Conservation (phyloP, 192 early-diverging fungal species). For the Coemansia sp. region DNA sequence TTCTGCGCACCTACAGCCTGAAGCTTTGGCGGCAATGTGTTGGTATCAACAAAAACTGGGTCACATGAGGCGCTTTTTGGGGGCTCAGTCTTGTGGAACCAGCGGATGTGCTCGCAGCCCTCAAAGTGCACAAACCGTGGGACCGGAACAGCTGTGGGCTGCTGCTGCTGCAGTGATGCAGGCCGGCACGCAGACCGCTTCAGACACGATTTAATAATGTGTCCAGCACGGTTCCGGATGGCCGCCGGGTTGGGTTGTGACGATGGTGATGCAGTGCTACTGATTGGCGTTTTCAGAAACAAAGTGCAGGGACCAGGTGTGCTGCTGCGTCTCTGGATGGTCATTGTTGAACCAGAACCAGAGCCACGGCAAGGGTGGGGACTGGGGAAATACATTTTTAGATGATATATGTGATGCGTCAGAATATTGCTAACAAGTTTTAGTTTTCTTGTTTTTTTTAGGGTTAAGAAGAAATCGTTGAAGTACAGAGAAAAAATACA, state of each 20-base stretch:
- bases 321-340: too few relatives aligned
- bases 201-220: constrained; percentile 21
- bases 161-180: neutral
- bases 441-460: too few relatives aligned
- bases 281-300: too few relatives aligned
- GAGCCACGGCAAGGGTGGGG: too few relatives aligned
- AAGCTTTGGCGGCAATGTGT: neutral
- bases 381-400: too few relatives aligned
- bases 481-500: too few relatives aligned
- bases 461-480: too few relatives aligned
- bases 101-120: constrained; percentile 59
- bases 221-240: neutral
- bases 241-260: neutral
- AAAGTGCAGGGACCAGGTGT: too few relatives aligned
- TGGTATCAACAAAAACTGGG: neutral
- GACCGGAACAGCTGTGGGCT: neutral
- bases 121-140: constrained; percentile 65
- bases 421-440: too few relatives aligned
- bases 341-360: too few relatives aligned
- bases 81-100: constrained; percentile 63
- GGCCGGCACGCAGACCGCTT: constrained; percentile 1
- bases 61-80: constrained; percentile 52
- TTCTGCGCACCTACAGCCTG: neutral
- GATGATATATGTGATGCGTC: too few relatives aligned
- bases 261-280: too few relatives aligned